phyloP scores from a whole-genome alignment of 495 filamentous ascomycete species.

The Elaphomyces granulatus region DNA sequence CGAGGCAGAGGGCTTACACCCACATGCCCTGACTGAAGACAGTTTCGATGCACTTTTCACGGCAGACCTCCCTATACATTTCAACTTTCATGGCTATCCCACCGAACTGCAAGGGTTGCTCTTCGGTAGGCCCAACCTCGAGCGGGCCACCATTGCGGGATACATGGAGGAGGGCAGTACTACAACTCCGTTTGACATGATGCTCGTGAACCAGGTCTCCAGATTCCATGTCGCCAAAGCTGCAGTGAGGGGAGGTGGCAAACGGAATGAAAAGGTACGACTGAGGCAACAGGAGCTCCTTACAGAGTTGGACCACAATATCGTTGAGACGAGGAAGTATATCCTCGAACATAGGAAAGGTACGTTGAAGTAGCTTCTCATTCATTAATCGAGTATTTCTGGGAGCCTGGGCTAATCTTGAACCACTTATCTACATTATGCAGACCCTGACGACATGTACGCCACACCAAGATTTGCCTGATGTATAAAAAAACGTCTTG shows the following conservation, averaged over 20 bases:
- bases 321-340: slow-evolving; percentile 39
- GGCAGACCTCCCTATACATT: slow-evolving; percentile 40
- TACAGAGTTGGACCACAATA: slow-evolving; percentile 33
- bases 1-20: slow-evolving; percentile 42
- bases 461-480: slow-evolving; percentile 34
- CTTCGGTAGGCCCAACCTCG: slow-evolving; percentile 39
- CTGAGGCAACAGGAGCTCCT: slow-evolving; percentile 32
- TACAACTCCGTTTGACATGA: slow-evolving; percentile 64
- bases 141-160: slow-evolving; percentile 42
- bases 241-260: slow-evolving; percentile 38
- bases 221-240: slow-evolving; percentile 47
- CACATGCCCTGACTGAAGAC: slow-evolving; percentile 42
- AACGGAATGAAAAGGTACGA: slow-evolving; percentile 36
- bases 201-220: slow-evolving; percentile 49
- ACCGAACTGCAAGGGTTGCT: slow-evolving; percentile 49
- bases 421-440: neutral
- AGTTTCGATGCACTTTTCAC: slow-evolving; percentile 49
- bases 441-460: slow-evolving; percentile 45
- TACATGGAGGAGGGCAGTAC: slow-evolving; percentile 61
- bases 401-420: neutral
- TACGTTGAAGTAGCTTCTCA: too few species aligned
- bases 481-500: too few species aligned
- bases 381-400: too few species aligned
- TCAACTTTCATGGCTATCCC: slow-evolving; percentile 62
- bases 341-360: slow-evolving; percentile 40